phyloP scores from a whole-genome alignment of 306 rosid genomes.

The Dryas octopetala region DNA sequence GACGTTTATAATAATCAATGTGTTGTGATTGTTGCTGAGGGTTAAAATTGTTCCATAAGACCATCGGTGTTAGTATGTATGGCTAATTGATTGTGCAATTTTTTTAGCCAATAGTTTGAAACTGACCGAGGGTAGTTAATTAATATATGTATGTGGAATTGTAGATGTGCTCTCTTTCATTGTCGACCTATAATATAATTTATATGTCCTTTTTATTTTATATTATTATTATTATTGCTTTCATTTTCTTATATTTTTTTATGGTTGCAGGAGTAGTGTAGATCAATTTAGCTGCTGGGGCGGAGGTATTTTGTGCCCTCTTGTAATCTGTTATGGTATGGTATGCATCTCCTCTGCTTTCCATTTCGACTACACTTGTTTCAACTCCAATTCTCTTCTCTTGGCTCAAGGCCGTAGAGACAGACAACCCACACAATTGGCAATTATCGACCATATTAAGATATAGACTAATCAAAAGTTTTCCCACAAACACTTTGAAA shows the following conservation, averaged over 20 bases:
- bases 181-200: constrained; percentile 3
- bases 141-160: background rate
- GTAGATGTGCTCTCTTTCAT: background rate
- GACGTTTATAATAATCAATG: background rate
- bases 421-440: background rate
- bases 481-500: too few relatives aligned
- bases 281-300: constrained; percentile 51
- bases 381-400: background rate
- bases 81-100: background rate
- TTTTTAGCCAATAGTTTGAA: background rate
- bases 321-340: constrained; percentile 4
- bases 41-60: too few relatives aligned
- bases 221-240: constrained; percentile 28
- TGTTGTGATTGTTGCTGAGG: constrained; percentile 17
- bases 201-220: constrained; percentile 16
- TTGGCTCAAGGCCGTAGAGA: background rate
- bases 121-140: too few relatives aligned
- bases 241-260: constrained; percentile 31
- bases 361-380: constrained; percentile 3
- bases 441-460: too few relatives aligned
- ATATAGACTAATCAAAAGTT: too few relatives aligned
- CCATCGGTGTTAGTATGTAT: background rate
- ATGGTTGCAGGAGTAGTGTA: constrained; percentile 63
- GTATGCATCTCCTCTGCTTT: constrained; percentile 48
- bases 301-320: constrained; percentile 41